Conservation (phyloP, 2,329 filamentous ascomycete species). For the Fusarium pseudoanthophilum region DNA sequence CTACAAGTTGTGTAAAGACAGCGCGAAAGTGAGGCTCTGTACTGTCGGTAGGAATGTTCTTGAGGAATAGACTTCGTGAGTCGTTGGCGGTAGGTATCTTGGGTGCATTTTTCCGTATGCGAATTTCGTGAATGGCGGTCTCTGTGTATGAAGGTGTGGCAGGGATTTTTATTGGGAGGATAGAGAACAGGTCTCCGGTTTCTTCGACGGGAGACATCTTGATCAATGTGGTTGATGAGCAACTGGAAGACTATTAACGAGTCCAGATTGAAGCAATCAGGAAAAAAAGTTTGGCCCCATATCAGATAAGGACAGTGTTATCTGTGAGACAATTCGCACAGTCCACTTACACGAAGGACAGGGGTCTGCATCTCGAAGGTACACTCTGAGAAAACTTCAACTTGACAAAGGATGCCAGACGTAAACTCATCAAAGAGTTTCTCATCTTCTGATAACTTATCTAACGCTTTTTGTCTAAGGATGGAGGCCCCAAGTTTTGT, state of each 20-base stretch:
- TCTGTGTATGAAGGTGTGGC: slow-evolving; percentile 70
- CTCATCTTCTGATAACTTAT: not conserved
- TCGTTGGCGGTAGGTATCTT: slow-evolving; percentile 79
- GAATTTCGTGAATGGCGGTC: slow-evolving; percentile 81
- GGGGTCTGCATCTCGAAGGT: not conserved
- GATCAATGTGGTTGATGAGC: not conserved
- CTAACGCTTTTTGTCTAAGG: not conserved
- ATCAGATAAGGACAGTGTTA: slow-evolving; percentile 21
- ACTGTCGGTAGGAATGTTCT: slow-evolving; percentile 87
- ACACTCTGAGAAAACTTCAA: not conserved
- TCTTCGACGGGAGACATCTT: slow-evolving; percentile 47
- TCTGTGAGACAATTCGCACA: not conserved
- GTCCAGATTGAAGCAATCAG: slow-evolving; percentile 9
- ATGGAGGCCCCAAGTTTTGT: not conserved
- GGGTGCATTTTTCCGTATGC: slow-evolving; percentile 84
- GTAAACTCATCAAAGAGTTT: not conserved
- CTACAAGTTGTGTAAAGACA: slow-evolving; percentile 79
- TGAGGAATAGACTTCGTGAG: slow-evolving; percentile 85
- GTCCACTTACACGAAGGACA: slow-evolving; percentile 12
- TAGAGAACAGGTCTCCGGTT: slow-evolving; percentile 67
- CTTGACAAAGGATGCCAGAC: not conserved
- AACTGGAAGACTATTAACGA: not conserved
- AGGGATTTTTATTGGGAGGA: slow-evolving; percentile 76
- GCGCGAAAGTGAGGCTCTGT: slow-evolving; percentile 80
- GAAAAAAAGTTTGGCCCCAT: slow-evolving; percentile 40